Conservation (phyloP, 2,329 filamentous ascomycete species). For the Pyrenochaeta sp. region DNA sequence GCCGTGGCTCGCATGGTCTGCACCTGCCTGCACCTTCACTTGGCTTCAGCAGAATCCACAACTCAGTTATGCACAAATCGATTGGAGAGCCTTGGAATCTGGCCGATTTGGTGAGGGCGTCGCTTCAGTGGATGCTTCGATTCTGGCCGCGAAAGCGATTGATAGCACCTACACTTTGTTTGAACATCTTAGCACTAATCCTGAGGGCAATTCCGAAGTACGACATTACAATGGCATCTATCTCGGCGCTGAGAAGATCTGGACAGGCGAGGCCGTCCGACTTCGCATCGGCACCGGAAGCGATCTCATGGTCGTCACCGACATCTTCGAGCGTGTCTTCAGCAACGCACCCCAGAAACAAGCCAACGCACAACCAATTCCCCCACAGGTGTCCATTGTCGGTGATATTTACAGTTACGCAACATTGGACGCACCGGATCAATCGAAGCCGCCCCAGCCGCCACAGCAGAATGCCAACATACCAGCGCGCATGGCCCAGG, state of each 20-base stretch:
- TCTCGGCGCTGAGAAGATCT: conserved; percentile 66
- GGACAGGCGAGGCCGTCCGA: conserved; percentile 66
- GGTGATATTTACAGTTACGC: conserved; percentile 63
- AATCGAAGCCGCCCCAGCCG: conserved; percentile 40
- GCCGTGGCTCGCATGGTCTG: conserved; percentile 66
- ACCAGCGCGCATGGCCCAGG: conserved; percentile 60
- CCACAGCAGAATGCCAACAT: conserved; percentile 54
- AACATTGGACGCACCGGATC: conserved; percentile 37
- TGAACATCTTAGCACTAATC: conserved; percentile 52
- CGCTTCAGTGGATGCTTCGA: conserved; percentile 63
- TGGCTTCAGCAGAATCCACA: conserved; percentile 51
- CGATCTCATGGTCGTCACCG: conserved; percentile 58
- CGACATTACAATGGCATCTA: conserved; percentile 62
- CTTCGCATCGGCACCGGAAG: conserved; percentile 53
- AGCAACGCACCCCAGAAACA: conserved; percentile 17
- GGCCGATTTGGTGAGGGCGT: conserved; percentile 58
- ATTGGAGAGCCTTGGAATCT: conserved; percentile 57
- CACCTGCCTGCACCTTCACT: conserved; percentile 58
- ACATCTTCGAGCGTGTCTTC: conserved; percentile 51
- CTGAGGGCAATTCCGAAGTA: conserved; percentile 49
- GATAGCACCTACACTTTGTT: conserved; percentile 64
- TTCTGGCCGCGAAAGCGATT: conserved; percentile 63
- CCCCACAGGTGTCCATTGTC: conserved; percentile 50
- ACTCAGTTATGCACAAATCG: conserved; percentile 57
- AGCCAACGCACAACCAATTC: conserved; percentile 22